Base-by-base conservation (phyloP, 2,329 filamentous ascomycete genomes). In the Metarhizium rileyi region DNA sequence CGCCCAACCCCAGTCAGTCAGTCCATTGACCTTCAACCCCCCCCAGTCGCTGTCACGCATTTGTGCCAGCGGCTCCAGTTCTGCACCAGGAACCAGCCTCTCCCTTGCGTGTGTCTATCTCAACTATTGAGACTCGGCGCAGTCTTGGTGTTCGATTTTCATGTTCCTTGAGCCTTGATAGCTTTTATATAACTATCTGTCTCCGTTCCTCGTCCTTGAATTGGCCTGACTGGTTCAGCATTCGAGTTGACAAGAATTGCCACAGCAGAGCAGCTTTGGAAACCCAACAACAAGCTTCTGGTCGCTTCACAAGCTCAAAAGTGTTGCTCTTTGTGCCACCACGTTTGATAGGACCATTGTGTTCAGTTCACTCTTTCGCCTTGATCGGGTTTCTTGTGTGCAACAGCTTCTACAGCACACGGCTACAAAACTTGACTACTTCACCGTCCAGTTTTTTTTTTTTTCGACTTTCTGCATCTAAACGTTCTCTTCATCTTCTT, bases 51-150 rank as follows among this genome's bases (percentile, higher is more conserved):
- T 20, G n/a, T 38, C 35, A 38, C 35, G 16, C 35, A 38, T 6
- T 38, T 36, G 16, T 18, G 12, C 33, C 6, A 6, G 33, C 14
- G 33, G n/a, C 27, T 30, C 43, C 43, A 44, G 12, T 44, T 45
- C 48, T 52, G 48, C 51, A 48, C 50, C 48, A 43, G 35, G 44
- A 48, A 46, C 45, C 52, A 51, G 46, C 50, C 52, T 52, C 50
- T 35, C 51, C 49, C 49, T 53, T 51, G 48, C 51, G 33, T 52
- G 36, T 44, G 46, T 42, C 52, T 36, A 25, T 38, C 26, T 50
- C 42, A 46, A 47, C 20, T 50, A 44, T 52, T 42, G 47, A 47
- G 43, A 47, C 50, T 26, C 6, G 35, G 46, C 27, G 42, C 43
- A 30, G n/a, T n/a, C n/a, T n/a, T n/a, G n/a, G n/a, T n/a, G n/a